These are phyloP conservation scores for Pythium guiyangense DNA, from an alignment of 352 stramenopile species.

Conservation along the genomic window DNA sequence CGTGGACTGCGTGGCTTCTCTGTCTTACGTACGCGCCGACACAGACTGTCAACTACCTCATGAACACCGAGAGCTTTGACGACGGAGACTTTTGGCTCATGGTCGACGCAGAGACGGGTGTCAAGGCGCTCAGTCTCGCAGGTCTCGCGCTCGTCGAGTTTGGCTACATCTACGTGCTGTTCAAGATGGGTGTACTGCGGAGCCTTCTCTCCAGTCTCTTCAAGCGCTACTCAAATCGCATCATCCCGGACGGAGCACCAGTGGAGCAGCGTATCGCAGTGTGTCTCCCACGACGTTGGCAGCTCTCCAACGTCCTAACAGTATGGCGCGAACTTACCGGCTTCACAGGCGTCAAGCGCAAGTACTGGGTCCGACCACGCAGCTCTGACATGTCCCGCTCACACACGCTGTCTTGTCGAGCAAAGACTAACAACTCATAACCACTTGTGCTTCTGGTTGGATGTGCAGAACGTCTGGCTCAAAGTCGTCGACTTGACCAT, in stretches of 20 bases:
- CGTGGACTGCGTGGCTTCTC: no score
- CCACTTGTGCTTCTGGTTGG: no score
- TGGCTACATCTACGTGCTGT: constrained; percentile 1
- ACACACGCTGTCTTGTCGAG: no score
- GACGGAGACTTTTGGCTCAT: constrained; percentile 7
- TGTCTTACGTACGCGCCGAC: no score
- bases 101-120: not conserved
- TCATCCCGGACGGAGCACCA: no score
- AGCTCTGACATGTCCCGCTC: not conserved
- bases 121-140: not conserved
- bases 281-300: no score
- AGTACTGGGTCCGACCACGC: constrained; percentile 5
- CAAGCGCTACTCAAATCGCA: not conserved
- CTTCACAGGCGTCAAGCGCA: not conserved
- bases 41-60: no score
- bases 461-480: not conserved
- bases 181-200: no score
- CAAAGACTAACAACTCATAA: no score
- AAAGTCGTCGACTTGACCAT: constrained; percentile 1
- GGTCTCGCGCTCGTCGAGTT: not conserved
- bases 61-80: constrained; percentile 3
- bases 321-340: not conserved
- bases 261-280: no score
- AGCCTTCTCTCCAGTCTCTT: no score
- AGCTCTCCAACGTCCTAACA: no score